A percentile compares a stretch with the other conserved stretches of the same genome.
Conservation (phyloP, 1,284 basidiomycete species). For the Boletellus sp. region DNA sequence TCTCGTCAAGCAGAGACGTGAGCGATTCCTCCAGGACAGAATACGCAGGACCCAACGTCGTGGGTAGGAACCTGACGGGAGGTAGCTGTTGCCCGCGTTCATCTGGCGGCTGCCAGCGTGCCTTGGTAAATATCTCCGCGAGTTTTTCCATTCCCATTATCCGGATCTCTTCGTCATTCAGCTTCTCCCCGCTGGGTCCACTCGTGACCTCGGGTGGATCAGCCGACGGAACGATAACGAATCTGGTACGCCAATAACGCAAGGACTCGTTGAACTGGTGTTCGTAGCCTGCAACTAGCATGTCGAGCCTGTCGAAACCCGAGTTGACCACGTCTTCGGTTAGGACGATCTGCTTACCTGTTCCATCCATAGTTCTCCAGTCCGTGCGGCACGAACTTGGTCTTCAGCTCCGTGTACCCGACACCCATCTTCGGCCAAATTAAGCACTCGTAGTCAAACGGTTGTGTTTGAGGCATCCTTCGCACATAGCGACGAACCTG, state of each 20-base stretch:
- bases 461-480: slow-evolving; percentile 58
- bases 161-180: slow-evolving; percentile 85
- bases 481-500: slow-evolving; percentile 87
- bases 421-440: slow-evolving; percentile 91
- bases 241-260: slow-evolving; percentile 93
- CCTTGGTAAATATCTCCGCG: slow-evolving; percentile 80
- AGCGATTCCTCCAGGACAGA: slow-evolving; percentile 76
- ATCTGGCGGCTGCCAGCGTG: slow-evolving; percentile 71
- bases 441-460: slow-evolving; percentile 81
- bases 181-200: slow-evolving; percentile 62
- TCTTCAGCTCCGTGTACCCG: slow-evolving; percentile 79
- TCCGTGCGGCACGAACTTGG: slow-evolving; percentile 77
- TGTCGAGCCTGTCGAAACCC: slow-evolving; percentile 52
- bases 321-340: neutral
- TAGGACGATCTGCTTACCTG: slow-evolving; percentile 41
- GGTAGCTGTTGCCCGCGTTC: slow-evolving; percentile 50
- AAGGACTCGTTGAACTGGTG: slow-evolving; percentile 76
- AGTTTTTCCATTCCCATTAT: slow-evolving; percentile 90
- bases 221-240: slow-evolving; percentile 86
- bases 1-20: slow-evolving; percentile 74
- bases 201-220: slow-evolving; percentile 56
- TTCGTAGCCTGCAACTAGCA: slow-evolving; percentile 86
- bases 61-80: slow-evolving; percentile 70
- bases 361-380: slow-evolving; percentile 84
- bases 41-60: slow-evolving; percentile 76